A percentile compares a stretch with the other conserved stretches of the same genome.
These are phyloP conservation scores for Apiospora sp. DNA, from an alignment of 2,329 filamentous ascomycete genomes.

Conservation along the genomic window DNA sequence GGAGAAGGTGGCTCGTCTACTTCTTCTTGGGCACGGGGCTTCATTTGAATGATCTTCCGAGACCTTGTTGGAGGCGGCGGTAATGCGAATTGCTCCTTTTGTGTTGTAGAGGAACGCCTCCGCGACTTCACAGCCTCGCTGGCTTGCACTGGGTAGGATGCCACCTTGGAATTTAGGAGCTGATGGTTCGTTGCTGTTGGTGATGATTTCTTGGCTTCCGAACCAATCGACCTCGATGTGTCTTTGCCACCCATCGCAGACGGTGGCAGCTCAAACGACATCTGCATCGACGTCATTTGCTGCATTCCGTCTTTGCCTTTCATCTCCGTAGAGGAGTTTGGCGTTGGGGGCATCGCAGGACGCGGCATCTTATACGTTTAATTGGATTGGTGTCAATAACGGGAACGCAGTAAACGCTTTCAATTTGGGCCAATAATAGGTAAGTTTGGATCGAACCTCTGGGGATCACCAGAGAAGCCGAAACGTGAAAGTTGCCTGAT, in stretches of 20 bases:
- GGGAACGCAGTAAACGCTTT: not conserved
- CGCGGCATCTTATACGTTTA: conserved; percentile 65
- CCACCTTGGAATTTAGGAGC: conserved; percentile 33
- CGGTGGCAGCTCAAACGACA: conserved; percentile 78
- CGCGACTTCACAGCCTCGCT: conserved; percentile 59
- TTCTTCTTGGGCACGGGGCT: conserved; percentile 64
- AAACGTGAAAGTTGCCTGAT: not conserved
- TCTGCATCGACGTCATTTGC: conserved; percentile 67
- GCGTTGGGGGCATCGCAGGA: conserved; percentile 74
- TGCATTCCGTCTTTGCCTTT: conserved; percentile 73
- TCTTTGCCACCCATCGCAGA: conserved; percentile 67
- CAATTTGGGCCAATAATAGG: not conserved
- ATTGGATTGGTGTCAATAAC: not conserved
- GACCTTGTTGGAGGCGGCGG: conserved; percentile 92
- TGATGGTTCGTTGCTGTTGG: conserved; percentile 32
- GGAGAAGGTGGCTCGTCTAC: conserved; percentile 35
- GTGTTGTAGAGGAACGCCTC: conserved; percentile 57
- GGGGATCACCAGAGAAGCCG: not conserved
- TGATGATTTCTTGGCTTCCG: conserved; percentile 45
- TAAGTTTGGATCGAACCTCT: too few species aligned
- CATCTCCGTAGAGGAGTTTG: conserved; percentile 82
- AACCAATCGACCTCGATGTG: conserved; percentile 55
- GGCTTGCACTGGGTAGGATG: conserved; percentile 57
- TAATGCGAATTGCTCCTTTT: conserved; percentile 76
- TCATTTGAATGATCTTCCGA: conserved; percentile 99